Percentiles rank a stretch among this genome's conserved stretches.
Evolutionary conservation across 305 asterid genomes (phyloP).

Genomic region (Solanum hybrid): DNA sequence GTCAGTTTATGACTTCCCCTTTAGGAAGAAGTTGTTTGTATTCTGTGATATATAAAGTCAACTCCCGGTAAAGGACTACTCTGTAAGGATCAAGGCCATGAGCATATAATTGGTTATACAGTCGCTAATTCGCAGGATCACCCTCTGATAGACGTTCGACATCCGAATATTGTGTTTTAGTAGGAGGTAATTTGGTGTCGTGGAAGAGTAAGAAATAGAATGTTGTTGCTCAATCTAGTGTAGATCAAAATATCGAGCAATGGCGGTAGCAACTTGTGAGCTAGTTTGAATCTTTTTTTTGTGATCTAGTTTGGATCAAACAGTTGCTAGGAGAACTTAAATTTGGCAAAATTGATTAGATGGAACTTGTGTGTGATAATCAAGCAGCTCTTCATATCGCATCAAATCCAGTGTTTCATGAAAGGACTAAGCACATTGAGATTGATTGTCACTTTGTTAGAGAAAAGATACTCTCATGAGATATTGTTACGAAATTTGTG

Average conservation of each 20-base stretch:
- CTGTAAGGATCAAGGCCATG: neutral
- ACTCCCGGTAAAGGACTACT: neutral
- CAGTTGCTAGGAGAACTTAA: neutral
- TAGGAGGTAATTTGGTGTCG: neutral
- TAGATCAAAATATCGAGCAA: neutral
- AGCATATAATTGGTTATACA: neutral
- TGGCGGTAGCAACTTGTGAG: neutral
- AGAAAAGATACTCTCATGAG: neutral
- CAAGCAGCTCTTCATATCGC: neutral
- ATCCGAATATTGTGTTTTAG: neutral
- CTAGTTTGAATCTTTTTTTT: neutral
- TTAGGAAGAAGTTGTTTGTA: neutral
- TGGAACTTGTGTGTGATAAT: neutral
- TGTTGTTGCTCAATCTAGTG: neutral
- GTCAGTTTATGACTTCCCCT: neutral
- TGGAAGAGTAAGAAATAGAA: neutral
- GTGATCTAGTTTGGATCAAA: neutral
- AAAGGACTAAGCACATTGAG: neutral
- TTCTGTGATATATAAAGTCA: neutral
- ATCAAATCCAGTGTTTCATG: neutral
- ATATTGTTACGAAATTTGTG: neutral
- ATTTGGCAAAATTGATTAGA: neutral
- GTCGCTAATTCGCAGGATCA: neutral
- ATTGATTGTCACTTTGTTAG: neutral
- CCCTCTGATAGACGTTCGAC: neutral